A percentile compares a stretch with the other conserved stretches of the same genome.
These are phyloP conservation scores for Thielaviopsis musarum DNA, from an alignment of 2,329 filamentous ascomycete species.

Conservation along the genomic window DNA sequence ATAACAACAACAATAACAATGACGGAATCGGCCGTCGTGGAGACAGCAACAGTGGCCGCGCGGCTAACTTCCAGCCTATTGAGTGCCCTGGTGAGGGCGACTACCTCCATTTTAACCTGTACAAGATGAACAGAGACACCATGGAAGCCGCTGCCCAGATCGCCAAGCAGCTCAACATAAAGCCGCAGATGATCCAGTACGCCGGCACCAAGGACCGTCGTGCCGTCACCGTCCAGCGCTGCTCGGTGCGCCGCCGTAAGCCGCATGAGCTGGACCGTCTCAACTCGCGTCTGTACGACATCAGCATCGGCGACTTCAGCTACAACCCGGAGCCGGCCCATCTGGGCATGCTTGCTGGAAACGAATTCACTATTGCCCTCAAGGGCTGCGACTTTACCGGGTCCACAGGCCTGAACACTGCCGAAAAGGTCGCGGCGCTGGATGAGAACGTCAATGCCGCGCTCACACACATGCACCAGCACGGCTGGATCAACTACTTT, in stretches of 20 bases:
- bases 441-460: constrained; percentile 33
- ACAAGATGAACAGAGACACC: constrained; percentile 94
- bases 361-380: constrained; percentile 84
- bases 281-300: constrained; percentile 45
- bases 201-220: constrained; percentile 85
- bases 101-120: constrained; percentile 78
- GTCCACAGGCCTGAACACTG: constrained; percentile 14
- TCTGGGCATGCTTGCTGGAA: constrained; percentile 71
- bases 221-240: constrained; percentile 69
- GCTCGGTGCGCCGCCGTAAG: constrained; percentile 41
- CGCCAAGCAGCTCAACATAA: constrained; percentile 55
- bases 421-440: constrained; percentile 19
- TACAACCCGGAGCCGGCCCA: constrained; percentile 56
- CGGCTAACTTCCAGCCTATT: constrained; percentile 2
- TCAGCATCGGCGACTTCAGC: constrained; percentile 62
- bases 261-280: constrained; percentile 46
- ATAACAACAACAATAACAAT: constrained; percentile 3
- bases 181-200: constrained; percentile 53
- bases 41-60: constrained; percentile 4
- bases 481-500: constrained; percentile 95
- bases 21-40: constrained; percentile 10
- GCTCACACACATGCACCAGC: constrained; percentile 48
- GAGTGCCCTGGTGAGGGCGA: constrained; percentile 35
- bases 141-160: constrained; percentile 78
- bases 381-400: constrained; percentile 47